Evolutionary conservation across 2,329 filamentous ascomycete genomes (phyloP), one percentile per base, ranked within the genome.

Genomic region (Colletotrichum simmondsii): DNA sequence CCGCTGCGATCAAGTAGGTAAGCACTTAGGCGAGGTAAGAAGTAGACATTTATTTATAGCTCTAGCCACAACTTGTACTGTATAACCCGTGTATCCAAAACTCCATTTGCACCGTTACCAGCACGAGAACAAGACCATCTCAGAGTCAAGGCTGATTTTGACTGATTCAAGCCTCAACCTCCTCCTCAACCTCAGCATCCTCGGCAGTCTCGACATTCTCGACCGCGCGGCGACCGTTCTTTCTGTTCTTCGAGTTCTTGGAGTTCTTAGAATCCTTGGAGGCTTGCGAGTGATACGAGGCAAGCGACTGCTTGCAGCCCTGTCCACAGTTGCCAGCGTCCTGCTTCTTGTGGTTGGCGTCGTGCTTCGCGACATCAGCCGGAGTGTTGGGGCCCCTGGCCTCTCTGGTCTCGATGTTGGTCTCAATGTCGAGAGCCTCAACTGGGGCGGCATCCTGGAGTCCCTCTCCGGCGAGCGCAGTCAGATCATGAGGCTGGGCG

Each of bases 241-340:
- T 49, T 16, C 35, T 24, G 11, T 54, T 30, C 65, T 61, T 61
- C 3, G 52, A 57, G 2, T 30, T 30, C 52, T 65, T 42, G 5
- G 65, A 63, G 4, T 19, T n/a, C 58, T 68, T 68, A 14, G 57
- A 63, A 19, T 68, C 59, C 52, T 64, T 64, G 7, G 66, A 68
- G 10, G 66, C 66, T 11, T 68, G 58, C 2, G 66, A 68, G 26
- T 68, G 66, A 52, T 16, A 68, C 5, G 66, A 64, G 2, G n/a
- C 12, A 12, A 68, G 32, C 3, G 66, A 68, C 1, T n/a, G 1
- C 1, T 53, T 3, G 60, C 67, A 69, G 26, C 37, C 37, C 11
- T 19, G 1, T 19, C 67, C 67, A 61, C 67, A 69, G 1, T 69
- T 65, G 7, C 4, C 8, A 6, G 1, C 14, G 10, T 11, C 16